Evolutionary conservation across 495 filamentous ascomycete genomes (phyloP), one percentile per base, ranked within the genome.

Genomic region (Trichoderma asperelloides): DNA sequence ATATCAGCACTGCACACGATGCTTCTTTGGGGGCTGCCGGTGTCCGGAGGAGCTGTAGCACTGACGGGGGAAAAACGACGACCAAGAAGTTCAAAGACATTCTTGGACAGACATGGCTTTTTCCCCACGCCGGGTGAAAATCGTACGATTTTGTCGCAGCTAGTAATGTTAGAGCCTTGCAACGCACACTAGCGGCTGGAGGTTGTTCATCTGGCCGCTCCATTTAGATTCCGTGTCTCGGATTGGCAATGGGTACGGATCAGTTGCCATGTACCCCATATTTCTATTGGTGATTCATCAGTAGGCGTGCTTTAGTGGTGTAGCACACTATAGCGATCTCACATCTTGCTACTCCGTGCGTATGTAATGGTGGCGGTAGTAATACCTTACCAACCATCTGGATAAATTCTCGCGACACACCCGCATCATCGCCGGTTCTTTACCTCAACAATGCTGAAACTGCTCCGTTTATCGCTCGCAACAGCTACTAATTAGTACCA

Each of bases 201-300:
- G 55, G 27, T 25, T 60, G 49, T 55, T 16, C 49, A 55, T 55
- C 49, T 55, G 49, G 55, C 55, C 55, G 55, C 55, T 60, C 55
- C 55, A 60, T 60, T 51, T 55, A 60, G 55, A 60, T 60, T 60
- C 55, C 55, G 55, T 60, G 55, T 60, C 55, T 60, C 55, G 55
- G 55, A 60, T 30, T 12, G 23, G 55, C 23, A 60, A 13, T 60
- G 55, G 13, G 5, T 9, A 30, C 16, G 25, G 23, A 30, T 60
- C 49, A 55, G 21, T 55, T 23, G 49, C 23, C 27, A 21, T n/a
- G 11, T 60, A 23, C 25, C 23, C 55, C 8, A 12, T 21, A 12
- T 27, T 27, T 60, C 5, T 9, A 18, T 60, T 60, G 55, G 55
- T 30, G 2, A 60, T 60, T 13, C 6, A 21, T 23, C 47, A 51